A percentile compares a stretch with the other conserved stretches of the same genome.
Conservation (phyloP, 192 early-diverging fungal species). For the Mortierella antarctica region DNA sequence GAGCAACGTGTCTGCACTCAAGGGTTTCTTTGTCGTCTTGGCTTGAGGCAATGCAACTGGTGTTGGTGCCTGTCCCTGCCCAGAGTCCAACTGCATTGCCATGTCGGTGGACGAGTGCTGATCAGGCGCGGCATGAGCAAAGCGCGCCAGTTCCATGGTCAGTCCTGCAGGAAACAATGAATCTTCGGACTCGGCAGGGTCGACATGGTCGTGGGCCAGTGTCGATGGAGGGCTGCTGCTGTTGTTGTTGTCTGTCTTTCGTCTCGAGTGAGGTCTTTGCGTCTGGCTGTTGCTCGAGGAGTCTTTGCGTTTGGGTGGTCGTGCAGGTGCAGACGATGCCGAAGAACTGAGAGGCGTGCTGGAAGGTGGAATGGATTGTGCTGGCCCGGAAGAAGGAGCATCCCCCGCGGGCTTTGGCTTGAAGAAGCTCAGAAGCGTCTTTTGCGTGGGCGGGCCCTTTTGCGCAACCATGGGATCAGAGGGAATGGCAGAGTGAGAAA, state of each 20-base stretch:
- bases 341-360: neutral
- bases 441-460: slow-evolving; percentile 18
- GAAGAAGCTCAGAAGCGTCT: slow-evolving; percentile 36
- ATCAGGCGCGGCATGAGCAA: neutral
- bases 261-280: too few relatives aligned
- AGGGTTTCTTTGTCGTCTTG: neutral
- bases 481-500: neutral
- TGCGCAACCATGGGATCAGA: slow-evolving; percentile 7
- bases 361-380: neutral
- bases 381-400: neutral
- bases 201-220: too few relatives aligned
- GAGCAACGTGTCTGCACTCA: neutral
- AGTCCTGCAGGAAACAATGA: slow-evolving; percentile 25
- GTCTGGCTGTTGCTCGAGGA: too few relatives aligned
- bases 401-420: slow-evolving; percentile 24
- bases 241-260: neutral
- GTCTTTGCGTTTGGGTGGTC: too few relatives aligned
- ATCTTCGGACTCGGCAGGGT: neutral
- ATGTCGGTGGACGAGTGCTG: too few relatives aligned
- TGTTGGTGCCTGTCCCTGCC: too few relatives aligned
- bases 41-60: too few relatives aligned
- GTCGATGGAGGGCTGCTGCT: neutral
- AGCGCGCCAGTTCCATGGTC: slow-evolving; percentile 1
- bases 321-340: neutral
- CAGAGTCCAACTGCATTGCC: too few relatives aligned